Conservation (phyloP, 192 early-diverging fungal genomes). For the Podila horticola region DNA sequence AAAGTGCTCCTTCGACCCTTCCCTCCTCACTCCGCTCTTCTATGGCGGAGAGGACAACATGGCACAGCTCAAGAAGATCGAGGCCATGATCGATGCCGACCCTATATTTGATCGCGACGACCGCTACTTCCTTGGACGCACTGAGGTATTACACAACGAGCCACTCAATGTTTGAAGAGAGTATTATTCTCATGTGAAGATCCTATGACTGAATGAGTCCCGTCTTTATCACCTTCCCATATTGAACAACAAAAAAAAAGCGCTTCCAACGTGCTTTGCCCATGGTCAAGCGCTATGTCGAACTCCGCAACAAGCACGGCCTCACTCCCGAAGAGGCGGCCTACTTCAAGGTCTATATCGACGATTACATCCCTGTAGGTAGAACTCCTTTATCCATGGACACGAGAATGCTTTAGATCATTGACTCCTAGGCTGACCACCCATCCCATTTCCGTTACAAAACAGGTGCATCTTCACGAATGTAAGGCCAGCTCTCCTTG, state of each 20-base stretch:
- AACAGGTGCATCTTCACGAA: conserved; percentile 51
- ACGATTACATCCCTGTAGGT: conserved; percentile 59
- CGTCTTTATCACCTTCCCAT: not conserved
- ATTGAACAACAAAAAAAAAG: not conserved
- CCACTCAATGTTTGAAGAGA: no score
- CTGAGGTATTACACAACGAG: conserved; percentile 29
- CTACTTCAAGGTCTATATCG: conserved; percentile 56
- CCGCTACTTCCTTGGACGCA: conserved; percentile 61
- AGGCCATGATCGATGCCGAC: conserved; percentile 55
- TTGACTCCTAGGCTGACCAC: no score
- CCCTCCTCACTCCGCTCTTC: conserved; percentile 52
- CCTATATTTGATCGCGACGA: conserved; percentile 56
- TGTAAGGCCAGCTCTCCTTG: conserved; percentile 12
- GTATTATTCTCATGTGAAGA: not conserved
- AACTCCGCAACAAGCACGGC: conserved; percentile 56
- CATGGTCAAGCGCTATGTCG: conserved; percentile 58
- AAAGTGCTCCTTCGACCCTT: conserved; percentile 53
- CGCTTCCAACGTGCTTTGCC: conserved; percentile 57
- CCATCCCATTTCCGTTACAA: not conserved
- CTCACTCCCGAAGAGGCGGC: conserved; percentile 54
- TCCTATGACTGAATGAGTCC: not conserved
- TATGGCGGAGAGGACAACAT: conserved; percentile 55
- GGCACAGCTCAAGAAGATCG: conserved; percentile 36
- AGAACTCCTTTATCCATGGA: conserved; percentile 3
- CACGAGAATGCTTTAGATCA: no score